Evolutionary conservation across 805 yeast genomes (phyloP).

Genomic region (Starmerella stellata): DNA sequence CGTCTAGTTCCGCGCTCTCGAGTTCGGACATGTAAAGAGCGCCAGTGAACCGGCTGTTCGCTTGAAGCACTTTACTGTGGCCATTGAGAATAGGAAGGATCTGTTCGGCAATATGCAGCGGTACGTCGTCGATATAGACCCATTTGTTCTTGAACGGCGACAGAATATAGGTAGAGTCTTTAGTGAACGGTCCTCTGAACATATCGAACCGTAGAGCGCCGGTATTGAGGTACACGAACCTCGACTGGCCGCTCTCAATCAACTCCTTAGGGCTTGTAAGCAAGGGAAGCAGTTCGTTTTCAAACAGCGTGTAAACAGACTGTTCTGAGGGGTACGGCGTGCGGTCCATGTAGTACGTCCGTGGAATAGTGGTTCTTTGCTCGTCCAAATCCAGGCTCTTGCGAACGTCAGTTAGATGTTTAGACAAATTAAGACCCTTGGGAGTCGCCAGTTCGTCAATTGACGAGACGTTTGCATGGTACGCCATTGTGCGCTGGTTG

Average conservation of each 20-base stretch:
- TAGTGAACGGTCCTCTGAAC: constrained; percentile 65
- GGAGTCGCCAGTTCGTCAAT: constrained; percentile 31
- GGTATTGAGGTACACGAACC: constrained; percentile 55
- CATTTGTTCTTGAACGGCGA: constrained; percentile 73
- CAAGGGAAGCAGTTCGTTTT: constrained; percentile 35
- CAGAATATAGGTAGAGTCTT: constrained; percentile 59
- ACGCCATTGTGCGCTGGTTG: constrained; percentile 47
- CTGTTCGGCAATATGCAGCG: constrained; percentile 37
- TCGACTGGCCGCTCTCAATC: constrained; percentile 15
- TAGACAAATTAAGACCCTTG: constrained; percentile 33
- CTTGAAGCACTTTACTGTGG: constrained; percentile 12
- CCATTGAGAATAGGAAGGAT: constrained; percentile 38
- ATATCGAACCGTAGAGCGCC: constrained; percentile 78
- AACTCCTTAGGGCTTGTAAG: constrained; percentile 18
- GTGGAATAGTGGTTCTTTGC: constrained; percentile 45
- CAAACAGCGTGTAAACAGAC: constrained; percentile 43
- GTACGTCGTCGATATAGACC: constrained; percentile 43
- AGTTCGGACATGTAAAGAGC: not conserved
- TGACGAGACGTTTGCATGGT: constrained; percentile 28
- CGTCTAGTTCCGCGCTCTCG: not conserved
- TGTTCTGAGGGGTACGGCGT: constrained; percentile 43
- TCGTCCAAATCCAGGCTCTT: constrained; percentile 34
- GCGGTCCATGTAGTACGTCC: constrained; percentile 45
- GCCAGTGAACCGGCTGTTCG: constrained; percentile 1
- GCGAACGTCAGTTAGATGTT: constrained; percentile 30